Base-by-base conservation (phyloP, 306 rosid genomes). In the Quercus glauca region DNA sequence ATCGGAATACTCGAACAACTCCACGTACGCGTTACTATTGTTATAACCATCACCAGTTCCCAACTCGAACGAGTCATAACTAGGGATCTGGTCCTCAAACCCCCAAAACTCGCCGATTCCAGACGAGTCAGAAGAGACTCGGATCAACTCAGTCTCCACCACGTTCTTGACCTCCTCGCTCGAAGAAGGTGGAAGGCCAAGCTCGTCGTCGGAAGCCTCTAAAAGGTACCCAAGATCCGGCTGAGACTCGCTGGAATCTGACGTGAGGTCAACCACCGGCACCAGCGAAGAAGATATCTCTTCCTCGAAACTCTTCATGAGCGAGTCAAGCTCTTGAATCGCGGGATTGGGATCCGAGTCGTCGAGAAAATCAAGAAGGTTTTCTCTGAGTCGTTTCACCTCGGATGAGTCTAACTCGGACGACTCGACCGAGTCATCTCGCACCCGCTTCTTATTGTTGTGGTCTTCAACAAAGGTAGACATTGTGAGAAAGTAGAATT, bases 131-230 rank as follows among this genome's bases (percentile, higher is more conserved):
- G 90, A 81, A 55, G 89, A 69, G 20, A 80, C 85, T 29, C 89
- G 87, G 12, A 71, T 19, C 43, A 91, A 83, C 78, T 88, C 98
- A 1, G 35, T 55, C 76, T 73, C 90, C 5, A 45, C 85, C 4
- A 25, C 86, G 13, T 33, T 69, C 23, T 81, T 81, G 37, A 2
- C 76, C 69, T 81, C 87, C 10, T 57, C 76, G 45, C 25, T 52
- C 13, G 71, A 69, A 4, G 85, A 80, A 0, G 98, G 98, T 0
- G 98, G 98, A 31, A 94, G 77, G 1, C 98, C 98, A 0, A 94
- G 96, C 61, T 94, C 98, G 13, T 92, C 96, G n/a, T 94, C 97
- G 3, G 98, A 94, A 7, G 98, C 97, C 74, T 85, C 96, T 1
- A 92, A 71, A 14, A 94, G 96, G 78, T 88, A 92, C 3, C 96